phyloP scores from a whole-genome alignment of 2,329 filamentous ascomycete genomes.

The Aspergillus amoenus region DNA sequence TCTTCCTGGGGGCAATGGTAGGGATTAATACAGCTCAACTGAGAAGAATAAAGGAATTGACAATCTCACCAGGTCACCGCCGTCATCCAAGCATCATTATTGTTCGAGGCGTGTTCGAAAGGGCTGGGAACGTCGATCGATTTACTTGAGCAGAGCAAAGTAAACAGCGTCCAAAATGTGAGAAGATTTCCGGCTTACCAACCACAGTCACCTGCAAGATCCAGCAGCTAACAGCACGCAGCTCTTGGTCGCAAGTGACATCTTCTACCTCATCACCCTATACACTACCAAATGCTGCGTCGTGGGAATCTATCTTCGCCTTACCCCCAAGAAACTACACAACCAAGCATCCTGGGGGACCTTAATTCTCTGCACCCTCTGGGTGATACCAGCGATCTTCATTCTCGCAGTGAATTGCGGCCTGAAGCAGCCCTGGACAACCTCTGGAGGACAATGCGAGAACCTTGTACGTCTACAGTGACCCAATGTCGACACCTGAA shows the following conservation, averaged over 20 bases:
- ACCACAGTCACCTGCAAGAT: neutral
- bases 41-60: neutral
- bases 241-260: conserved; percentile 38
- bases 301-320: conserved; percentile 44
- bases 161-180: conserved; percentile 29
- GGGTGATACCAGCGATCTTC: conserved; percentile 42
- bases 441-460: conserved; percentile 23
- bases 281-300: conserved; percentile 42
- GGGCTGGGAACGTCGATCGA: conserved; percentile 36
- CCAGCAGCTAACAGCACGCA: conserved; percentile 8
- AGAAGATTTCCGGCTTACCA: neutral
- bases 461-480: conserved; percentile 22
- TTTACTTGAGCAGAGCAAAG: conserved; percentile 23
- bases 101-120: conserved; percentile 31
- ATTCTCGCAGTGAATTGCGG: conserved; percentile 45
- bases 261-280: conserved; percentile 45
- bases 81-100: conserved; percentile 30
- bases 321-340: conserved; percentile 46
- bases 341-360: conserved; percentile 35
- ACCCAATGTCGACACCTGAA: neutral
- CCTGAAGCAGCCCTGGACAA: conserved; percentile 36
- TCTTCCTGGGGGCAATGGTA: conserved; percentile 35
- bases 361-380: conserved; percentile 37
- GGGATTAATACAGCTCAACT: neutral
- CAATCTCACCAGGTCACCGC: conserved; percentile 24